Evolutionary conservation across 2,329 filamentous ascomycete genomes (phyloP).

Genomic region (Drechslerella dactyloides): DNA sequence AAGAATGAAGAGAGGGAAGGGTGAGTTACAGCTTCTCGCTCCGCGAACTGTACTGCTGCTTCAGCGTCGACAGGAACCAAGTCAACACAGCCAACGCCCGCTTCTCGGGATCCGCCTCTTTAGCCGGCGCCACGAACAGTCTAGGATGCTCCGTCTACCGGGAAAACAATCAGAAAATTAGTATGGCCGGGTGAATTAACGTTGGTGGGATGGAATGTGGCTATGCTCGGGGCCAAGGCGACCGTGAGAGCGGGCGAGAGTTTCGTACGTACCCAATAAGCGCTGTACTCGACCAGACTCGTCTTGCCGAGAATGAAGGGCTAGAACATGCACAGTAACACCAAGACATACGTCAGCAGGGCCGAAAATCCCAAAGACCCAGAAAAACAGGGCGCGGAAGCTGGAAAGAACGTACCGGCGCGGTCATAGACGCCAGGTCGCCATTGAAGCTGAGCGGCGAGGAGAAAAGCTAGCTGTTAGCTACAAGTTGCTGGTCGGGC

Average conservation of each 20-base stretch:
- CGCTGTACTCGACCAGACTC: conserved; percentile 79
- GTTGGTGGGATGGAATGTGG: conserved; percentile 17
- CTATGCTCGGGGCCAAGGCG: conserved; percentile 43
- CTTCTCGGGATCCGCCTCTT: conserved; percentile 79
- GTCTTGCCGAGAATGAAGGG: conserved; percentile 82
- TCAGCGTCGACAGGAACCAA: conserved; percentile 93
- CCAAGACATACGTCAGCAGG: conserved; percentile 75
- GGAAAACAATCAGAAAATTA: conserved; percentile 12
- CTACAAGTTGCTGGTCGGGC: neutral
- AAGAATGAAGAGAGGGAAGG: neutral
- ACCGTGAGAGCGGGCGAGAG: conserved; percentile 21
- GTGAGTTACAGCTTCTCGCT: conserved; percentile 54
- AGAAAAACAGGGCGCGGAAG: conserved; percentile 62
- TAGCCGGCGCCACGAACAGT: conserved; percentile 80
- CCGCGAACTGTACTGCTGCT: conserved; percentile 73
- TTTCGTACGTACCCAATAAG: conserved; percentile 68
- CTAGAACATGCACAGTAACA: conserved; percentile 75
- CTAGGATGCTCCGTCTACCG: conserved; percentile 70
- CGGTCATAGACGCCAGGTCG: conserved; percentile 79
- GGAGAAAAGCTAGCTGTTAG: conserved; percentile 59
- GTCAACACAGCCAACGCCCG: conserved; percentile 86
- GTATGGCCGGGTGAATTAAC: neutral
- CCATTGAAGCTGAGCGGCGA: conserved; percentile 74
- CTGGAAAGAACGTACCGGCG: conserved; percentile 61
- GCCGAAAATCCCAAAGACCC: no score